A percentile compares a stretch with the other conserved stretches of the same genome.
Evolutionary conservation across 495 filamentous ascomycete species (phyloP).

Genomic region (Penicillium lagena): DNA sequence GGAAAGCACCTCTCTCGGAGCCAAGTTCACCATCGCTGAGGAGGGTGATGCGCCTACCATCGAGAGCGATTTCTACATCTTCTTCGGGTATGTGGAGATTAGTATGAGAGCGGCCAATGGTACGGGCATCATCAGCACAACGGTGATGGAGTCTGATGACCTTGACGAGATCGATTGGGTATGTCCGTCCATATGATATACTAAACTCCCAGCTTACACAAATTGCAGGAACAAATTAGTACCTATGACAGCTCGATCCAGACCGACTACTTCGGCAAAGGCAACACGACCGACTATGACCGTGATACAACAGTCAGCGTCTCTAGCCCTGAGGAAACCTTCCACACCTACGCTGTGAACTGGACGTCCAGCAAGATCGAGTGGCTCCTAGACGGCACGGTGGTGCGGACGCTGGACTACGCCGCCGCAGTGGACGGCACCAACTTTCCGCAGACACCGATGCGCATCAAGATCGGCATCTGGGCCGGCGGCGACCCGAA

Average conservation of each 20-base stretch:
- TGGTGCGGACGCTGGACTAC: conserved; percentile 61
- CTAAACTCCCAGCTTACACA: neutral
- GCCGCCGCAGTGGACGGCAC: conserved; percentile 55
- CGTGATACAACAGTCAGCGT: conserved; percentile 55
- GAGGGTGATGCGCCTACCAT: conserved; percentile 70
- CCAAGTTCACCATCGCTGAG: conserved; percentile 66
- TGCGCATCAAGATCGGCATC: conserved; percentile 76
- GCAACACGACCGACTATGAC: conserved; percentile 70
- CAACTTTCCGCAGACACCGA: conserved; percentile 88
- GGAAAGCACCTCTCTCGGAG: conserved; percentile 44
- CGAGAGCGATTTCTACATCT: conserved; percentile 69
- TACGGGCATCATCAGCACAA: conserved; percentile 68
- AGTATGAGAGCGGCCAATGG: conserved; percentile 67
- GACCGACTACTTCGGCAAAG: conserved; percentile 94
- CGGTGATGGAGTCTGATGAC: conserved; percentile 80
- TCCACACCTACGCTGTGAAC: conserved; percentile 79
- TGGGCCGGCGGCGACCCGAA: conserved; percentile 80
- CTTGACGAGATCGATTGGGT: conserved; percentile 96
- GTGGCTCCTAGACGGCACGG: conserved; percentile 76
- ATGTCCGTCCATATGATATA: conserved; percentile 22
- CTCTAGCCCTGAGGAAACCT: conserved; percentile 58
- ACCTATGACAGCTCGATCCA: conserved; percentile 60
- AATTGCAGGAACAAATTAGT: conserved; percentile 45
- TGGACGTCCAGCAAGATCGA: conserved; percentile 70
- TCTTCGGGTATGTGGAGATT: conserved; percentile 72